phyloP scores from a whole-genome alignment of 2,329 filamentous ascomycete species.

The Trichophyton simii region DNA sequence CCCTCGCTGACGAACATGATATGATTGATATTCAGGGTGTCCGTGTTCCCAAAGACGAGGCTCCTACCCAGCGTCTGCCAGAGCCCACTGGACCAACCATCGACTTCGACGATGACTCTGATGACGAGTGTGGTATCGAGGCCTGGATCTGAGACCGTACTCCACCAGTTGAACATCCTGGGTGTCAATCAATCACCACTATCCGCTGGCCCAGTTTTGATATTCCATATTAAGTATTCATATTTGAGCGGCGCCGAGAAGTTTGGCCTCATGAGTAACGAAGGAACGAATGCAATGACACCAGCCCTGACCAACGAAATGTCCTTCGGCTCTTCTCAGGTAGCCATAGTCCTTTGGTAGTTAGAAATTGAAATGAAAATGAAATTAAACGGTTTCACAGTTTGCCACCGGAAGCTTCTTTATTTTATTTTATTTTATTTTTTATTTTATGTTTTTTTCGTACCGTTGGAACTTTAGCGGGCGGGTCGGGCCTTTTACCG shows the following conservation, averaged over 20 bases:
- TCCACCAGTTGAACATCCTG: neutral
- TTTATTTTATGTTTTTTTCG: neutral
- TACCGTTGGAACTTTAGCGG: neutral
- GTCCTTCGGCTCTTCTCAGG: neutral
- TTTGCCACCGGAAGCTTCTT: neutral
- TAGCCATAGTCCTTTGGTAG: neutral
- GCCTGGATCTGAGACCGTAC: conserved; percentile 13
- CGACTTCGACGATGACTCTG: conserved; percentile 18
- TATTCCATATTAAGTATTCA: neutral
- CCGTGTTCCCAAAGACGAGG: conserved; percentile 15
- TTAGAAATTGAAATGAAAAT: neutral
- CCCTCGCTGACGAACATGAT: neutral
- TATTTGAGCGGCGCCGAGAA: neutral
- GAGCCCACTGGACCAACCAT: conserved; percentile 13
- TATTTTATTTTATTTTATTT: neutral
- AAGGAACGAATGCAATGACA: neutral
- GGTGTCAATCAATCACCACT: neutral
- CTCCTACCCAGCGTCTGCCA: conserved; percentile 13
- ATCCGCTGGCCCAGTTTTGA: neutral
- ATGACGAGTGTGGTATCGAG: conserved; percentile 15
- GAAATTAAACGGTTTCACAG: neutral
- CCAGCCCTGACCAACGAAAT: neutral
- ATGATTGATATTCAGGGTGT: conserved; percentile 11
- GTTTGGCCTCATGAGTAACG: neutral
- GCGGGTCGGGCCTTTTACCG: neutral